Conservation (phyloP, 2,329 filamentous ascomycete species). For the Xylaria sp. region DNA sequence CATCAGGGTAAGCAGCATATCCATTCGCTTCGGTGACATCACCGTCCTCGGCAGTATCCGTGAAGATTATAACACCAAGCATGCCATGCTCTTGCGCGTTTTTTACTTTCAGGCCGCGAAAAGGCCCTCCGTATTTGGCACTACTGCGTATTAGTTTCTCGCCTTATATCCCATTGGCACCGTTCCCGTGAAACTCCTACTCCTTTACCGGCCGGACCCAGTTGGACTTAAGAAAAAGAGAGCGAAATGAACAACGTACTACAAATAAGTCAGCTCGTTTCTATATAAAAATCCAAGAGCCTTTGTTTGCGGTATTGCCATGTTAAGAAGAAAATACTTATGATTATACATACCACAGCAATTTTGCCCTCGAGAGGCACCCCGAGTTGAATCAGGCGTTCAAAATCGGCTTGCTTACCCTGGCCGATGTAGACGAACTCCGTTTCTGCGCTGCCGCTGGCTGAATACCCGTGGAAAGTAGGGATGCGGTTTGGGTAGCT, state of each 20-base stretch:
- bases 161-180: neutral
- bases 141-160: neutral
- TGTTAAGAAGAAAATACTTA: no score
- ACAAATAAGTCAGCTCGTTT: neutral
- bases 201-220: neutral
- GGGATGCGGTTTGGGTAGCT: constrained; percentile 70
- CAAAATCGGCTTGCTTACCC: constrained; percentile 73
- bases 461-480: constrained; percentile 83
- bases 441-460: constrained; percentile 74
- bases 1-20: constrained; percentile 71
- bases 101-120: constrained; percentile 82
- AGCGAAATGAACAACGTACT: neutral
- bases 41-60: constrained; percentile 76
- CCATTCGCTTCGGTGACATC: constrained; percentile 75
- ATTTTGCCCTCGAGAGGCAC: constrained; percentile 76
- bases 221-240: neutral
- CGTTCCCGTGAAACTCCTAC: neutral
- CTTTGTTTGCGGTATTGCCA: no score
- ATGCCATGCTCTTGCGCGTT: constrained; percentile 78
- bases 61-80: constrained; percentile 72
- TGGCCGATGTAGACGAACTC: constrained; percentile 79
- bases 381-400: constrained; percentile 69
- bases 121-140: constrained; percentile 74
- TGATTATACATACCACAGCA: constrained; percentile 49
- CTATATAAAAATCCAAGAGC: neutral